Evolutionary conservation across 345 rosid species (phyloP).

Genomic region (sweet orange (Citrus sinensis)): DVS_A1.0 CM039168.1:3171001-3171500

Average conservation of each 20-base stretch:
- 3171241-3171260: slow-evolving; percentile 3
- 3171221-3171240: neutral
- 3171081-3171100: slow-evolving; percentile 98
- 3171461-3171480: slow-evolving; percentile 26
- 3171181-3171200: slow-evolving; percentile 96
- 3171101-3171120: slow-evolving; percentile 91
- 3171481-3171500: slow-evolving; percentile 23
- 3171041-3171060: slow-evolving; percentile 29
- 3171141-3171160: slow-evolving; percentile 87
- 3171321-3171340: slow-evolving; percentile 84
- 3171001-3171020: neutral
- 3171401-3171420: slow-evolving; percentile 46
- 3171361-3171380: slow-evolving; percentile 40
- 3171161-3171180: slow-evolving; percentile 82
- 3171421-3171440: slow-evolving; percentile 39
- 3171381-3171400: slow-evolving; percentile 85
- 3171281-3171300: neutral
- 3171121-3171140: slow-evolving; percentile 98
- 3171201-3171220: slow-evolving; percentile 72
- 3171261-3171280: slow-evolving; percentile 2
- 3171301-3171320: slow-evolving; percentile 36
- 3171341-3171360: slow-evolving; percentile 30
- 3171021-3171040: slow-evolving; percentile 6
- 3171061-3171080: slow-evolving; percentile 82
- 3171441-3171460: slow-evolving; percentile 30